A percentile compares a stretch with the other conserved stretches of the same genome.
These are phyloP conservation scores for Entelexis paramagnoliae DNA, from an alignment of 1,139 yeast species.

Conservation along the genomic window DNA sequence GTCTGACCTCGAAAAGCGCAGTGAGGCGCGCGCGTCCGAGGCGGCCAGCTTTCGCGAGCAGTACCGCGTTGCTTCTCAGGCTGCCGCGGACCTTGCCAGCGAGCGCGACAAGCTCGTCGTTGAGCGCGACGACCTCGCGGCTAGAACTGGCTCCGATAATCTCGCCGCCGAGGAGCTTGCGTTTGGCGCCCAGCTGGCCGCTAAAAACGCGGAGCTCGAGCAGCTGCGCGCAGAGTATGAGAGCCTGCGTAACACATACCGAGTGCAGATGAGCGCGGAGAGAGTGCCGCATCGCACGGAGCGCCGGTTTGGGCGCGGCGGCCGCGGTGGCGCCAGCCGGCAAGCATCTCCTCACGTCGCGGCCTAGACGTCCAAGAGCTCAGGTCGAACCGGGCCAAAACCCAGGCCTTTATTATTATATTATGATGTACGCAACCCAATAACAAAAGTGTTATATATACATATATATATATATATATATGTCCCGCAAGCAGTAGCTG, in stretches of 20 bases:
- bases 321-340: conserved; percentile 17
- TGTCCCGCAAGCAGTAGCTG: no score
- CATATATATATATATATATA: no score
- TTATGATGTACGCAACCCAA: no score
- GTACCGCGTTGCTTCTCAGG: conserved; percentile 10
- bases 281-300: conserved; percentile 13
- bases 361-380: neutral
- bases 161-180: conserved; percentile 16
- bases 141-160: conserved; percentile 11
- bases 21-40: neutral
- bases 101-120: conserved; percentile 8
- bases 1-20: conserved; percentile 2
- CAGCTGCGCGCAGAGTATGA: conserved; percentile 18
- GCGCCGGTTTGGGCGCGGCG: conserved; percentile 16
- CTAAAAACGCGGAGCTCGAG: conserved; percentile 8
- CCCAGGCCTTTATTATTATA: no score
- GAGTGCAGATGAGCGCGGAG: conserved; percentile 13
- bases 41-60: conserved; percentile 11
- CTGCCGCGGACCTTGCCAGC: conserved; percentile 10
- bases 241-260: conserved; percentile 17
- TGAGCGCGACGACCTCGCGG: conserved; percentile 13
- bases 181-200: conserved; percentile 14
- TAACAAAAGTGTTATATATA: no score
- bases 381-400: no score
- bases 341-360: conserved; percentile 10